Evolutionary conservation across 768 basidiomycete species (phyloP).

Genomic region (Boletellus emodensis): DNA sequence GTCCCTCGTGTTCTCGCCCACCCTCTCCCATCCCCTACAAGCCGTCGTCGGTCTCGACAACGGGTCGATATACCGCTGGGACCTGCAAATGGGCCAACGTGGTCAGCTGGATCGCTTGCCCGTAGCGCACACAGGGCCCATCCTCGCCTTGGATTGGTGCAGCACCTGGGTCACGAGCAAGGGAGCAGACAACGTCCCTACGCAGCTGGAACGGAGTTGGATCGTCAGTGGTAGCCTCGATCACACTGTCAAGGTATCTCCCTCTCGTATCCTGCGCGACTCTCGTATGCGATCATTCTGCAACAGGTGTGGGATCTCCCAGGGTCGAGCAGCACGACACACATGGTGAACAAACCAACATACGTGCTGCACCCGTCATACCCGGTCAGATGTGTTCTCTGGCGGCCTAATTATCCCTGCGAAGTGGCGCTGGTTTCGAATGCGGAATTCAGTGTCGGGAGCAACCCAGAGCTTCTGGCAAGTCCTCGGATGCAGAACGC

Average conservation of each 20-base stretch:
- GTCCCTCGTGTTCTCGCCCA: conserved; percentile 67
- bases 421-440: conserved; percentile 74
- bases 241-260: conserved; percentile 65
- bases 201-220: conserved; percentile 51
- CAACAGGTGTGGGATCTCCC: conserved; percentile 68
- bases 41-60: conserved; percentile 67
- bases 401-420: conserved; percentile 75
- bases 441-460: conserved; percentile 43
- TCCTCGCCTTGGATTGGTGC: conserved; percentile 75
- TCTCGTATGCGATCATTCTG: conserved; percentile 2
- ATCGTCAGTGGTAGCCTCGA: conserved; percentile 78
- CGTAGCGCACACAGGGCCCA: conserved; percentile 68
- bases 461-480: conserved; percentile 20
- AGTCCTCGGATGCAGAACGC: conserved; percentile 27
- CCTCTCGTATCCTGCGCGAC: not conserved
- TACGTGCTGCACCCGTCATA: conserved; percentile 74
- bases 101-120: conserved; percentile 69
- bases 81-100: conserved; percentile 71
- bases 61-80: conserved; percentile 74
- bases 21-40: conserved; percentile 60
- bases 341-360: conserved; percentile 58
- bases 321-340: conserved; percentile 36
- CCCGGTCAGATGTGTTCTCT: conserved; percentile 67
- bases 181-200: conserved; percentile 9
- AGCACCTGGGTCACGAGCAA: conserved; percentile 26